Percentiles rank a stretch among this genome's conserved stretches.
Conservation (phyloP, 495 filamentous ascomycete genomes). For the Aspergillus carlsbadensis region DNA sequence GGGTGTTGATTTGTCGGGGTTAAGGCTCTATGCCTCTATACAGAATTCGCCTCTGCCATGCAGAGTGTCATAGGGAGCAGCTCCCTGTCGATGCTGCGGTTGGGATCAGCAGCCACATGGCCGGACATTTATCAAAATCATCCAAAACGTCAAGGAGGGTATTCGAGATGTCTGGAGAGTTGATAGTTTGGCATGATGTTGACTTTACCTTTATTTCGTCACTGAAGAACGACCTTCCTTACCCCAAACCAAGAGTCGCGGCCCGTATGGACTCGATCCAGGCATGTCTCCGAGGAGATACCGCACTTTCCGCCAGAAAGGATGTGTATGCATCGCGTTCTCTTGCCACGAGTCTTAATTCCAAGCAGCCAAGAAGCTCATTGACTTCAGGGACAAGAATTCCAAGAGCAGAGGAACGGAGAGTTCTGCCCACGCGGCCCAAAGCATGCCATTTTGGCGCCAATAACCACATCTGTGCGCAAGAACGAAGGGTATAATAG, state of each 20-base stretch:
- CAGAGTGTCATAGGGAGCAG: no score
- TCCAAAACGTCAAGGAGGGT: no score
- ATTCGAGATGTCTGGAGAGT: no score
- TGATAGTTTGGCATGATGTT: no score
- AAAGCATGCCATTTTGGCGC: slow-evolving; percentile 5
- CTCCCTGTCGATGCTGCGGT: no score
- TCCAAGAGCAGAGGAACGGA: not conserved
- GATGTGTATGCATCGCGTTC: not conserved
- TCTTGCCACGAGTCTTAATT: not conserved
- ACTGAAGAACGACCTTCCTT: no score
- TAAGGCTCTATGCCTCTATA: no score
- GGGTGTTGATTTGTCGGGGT: not conserved
- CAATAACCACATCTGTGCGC: not conserved
- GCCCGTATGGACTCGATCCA: not conserved
- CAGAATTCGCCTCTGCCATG: no score
- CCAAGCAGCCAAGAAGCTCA: not conserved
- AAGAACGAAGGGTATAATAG: no score
- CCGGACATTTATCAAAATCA: no score
- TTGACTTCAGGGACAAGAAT: not conserved
- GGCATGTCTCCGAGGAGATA: not conserved
- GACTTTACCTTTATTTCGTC: no score
- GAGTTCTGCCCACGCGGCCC: not conserved
- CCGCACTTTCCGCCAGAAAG: not conserved
- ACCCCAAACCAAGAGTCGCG: not conserved
- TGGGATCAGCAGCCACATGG: no score